Evolutionary conservation across 2,329 filamentous ascomycete species (phyloP), one percentile per base, ranked within the genome.

Genomic region (Alternaria novae-zelandiae): DNA sequence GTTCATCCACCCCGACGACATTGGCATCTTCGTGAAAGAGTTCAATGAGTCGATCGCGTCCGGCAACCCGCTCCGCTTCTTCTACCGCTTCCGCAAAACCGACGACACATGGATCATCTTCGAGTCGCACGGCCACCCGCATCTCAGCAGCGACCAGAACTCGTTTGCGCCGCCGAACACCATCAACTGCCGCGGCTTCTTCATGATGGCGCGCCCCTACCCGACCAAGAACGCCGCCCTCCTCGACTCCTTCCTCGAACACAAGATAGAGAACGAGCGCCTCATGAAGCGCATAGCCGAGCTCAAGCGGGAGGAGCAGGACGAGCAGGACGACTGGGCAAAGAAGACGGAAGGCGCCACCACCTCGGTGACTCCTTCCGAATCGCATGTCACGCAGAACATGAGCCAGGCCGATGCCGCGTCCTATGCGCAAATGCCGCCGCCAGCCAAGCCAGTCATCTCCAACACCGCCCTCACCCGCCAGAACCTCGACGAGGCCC

Each of bases 231-330:
- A 95, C 75, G 90, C 93, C 1, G 88, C 88, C 4, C 85, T 97
- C 11, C 85, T 97, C 20, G 94, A 98, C 81, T 96, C 94, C 0
- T 97, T 97, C 74, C 85, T 98, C 26, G 95, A 98, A 78, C 94
- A 97, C 82, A 97, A 97, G 81, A 95, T 97, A 58, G 95, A 97
- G 79, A 97, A 97, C 74, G 94, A 97, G 82, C 88, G 94, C 5
- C 81, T 98, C 53, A 89, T 89, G 73, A 91, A 93, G 71, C 89
- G 93, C 46, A 97, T 98, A 65, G 89, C 91, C 17, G 93, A 96
- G 80, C 84, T 97, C 58, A 92, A 92, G 70, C 87, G 88, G 65
- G 95, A 97, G 79, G 95, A 97, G 78, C 89, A 90, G 60, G 92
- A 94, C 58, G 94, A 96, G 64, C 85, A 86, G 15, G 90, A 91